These are phyloP conservation scores for Penicillium sp. DNA, from an alignment of 2,329 filamentous ascomycete genomes.

Conservation along the genomic window DNA sequence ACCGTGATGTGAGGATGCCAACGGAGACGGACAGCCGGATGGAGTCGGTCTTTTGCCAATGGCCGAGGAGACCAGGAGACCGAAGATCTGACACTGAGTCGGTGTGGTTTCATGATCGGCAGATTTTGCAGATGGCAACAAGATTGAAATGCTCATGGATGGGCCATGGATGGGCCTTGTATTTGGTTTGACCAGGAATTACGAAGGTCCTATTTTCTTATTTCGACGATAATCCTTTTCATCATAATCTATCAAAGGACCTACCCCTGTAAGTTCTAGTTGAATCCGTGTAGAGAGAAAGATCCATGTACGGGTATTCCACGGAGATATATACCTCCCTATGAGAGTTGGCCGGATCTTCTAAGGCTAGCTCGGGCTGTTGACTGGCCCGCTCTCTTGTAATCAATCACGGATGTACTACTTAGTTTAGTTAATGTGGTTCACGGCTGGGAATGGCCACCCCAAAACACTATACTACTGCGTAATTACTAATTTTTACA, in stretches of 20 bases:
- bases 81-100: neutral
- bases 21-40: neutral
- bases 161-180: neutral
- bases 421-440: too few relatives aligned
- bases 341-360: neutral
- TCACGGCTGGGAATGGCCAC: too few relatives aligned
- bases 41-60: neutral
- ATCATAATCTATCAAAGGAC: neutral
- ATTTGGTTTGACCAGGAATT: neutral
- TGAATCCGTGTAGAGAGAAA: too few relatives aligned
- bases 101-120: neutral
- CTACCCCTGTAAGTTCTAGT: neutral
- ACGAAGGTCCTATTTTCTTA: neutral
- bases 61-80: neutral
- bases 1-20: slow-evolving; percentile 41
- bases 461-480: too few relatives aligned
- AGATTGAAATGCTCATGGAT: neutral
- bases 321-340: neutral
- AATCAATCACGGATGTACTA: neutral
- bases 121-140: neutral
- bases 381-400: neutral
- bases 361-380: too few relatives aligned
- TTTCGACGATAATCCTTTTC: neutral
- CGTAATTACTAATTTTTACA: too few relatives aligned
- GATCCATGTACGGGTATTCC: too few relatives aligned